Percentiles rank a stretch among this genome's conserved stretches.
phyloP scores from a whole-genome alignment of 352 stramenopile genomes.

The Albugo laibachii region DNA sequence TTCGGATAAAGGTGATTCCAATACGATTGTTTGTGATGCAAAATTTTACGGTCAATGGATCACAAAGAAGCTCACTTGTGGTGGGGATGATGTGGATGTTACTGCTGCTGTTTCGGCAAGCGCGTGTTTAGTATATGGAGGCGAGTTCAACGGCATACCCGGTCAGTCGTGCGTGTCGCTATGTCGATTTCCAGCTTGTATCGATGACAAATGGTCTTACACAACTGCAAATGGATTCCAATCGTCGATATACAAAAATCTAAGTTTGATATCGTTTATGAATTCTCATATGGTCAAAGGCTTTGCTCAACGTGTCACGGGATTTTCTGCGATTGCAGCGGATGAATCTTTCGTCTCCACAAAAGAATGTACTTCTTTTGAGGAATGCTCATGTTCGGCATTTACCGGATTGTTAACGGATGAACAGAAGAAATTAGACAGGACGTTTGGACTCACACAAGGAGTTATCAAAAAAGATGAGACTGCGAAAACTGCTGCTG shows the following conservation, averaged over 20 bases:
- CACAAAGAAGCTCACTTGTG: constrained; percentile 41
- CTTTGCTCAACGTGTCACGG: background rate
- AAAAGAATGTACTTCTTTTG: constrained; percentile 48
- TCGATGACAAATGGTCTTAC: constrained; percentile 35
- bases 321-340: background rate
- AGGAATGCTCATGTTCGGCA: constrained; percentile 39
- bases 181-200: constrained; percentile 56
- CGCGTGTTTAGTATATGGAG: constrained; percentile 63
- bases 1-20: too few species aligned
- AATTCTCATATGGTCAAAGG: constrained; percentile 13
- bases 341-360: constrained; percentile 19
- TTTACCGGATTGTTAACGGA: constrained; percentile 24
- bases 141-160: constrained; percentile 16
- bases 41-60: constrained; percentile 65
- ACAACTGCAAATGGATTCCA: constrained; percentile 30
- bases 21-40: constrained; percentile 21
- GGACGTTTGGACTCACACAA: constrained; percentile 15
- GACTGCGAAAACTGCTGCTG: constrained; percentile 26
- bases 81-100: constrained; percentile 22
- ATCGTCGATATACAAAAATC: constrained; percentile 35
- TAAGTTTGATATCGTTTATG: constrained; percentile 36
- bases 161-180: constrained; percentile 56
- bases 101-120: constrained; percentile 21
- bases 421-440: constrained; percentile 34
- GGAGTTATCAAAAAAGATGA: constrained; percentile 48